phyloP scores from a whole-genome alignment of 2,329 filamentous ascomycete species.

The Xylariaceae sp. region DNA sequence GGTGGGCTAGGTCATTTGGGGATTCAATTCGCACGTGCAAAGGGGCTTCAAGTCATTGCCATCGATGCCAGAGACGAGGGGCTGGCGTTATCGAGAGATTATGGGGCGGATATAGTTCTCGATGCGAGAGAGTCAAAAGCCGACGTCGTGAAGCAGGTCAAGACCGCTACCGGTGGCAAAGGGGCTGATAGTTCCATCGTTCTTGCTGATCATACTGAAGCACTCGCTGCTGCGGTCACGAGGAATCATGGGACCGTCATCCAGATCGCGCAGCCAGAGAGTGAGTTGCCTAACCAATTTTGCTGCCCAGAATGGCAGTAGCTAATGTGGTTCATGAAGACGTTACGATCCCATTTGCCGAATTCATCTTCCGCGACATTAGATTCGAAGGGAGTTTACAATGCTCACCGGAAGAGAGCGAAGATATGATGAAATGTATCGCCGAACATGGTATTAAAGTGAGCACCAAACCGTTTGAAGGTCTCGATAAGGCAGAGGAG shows the following conservation, averaged over 20 bases:
- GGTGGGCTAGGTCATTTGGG: conserved; percentile 55
- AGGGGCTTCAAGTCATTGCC: conserved; percentile 51
- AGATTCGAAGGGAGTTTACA: conserved; percentile 36
- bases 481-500: conserved; percentile 50
- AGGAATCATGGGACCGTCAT: conserved; percentile 58
- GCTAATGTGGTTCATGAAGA: conserved; percentile 4
- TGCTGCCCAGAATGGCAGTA: background rate
- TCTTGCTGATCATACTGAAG: conserved; percentile 47
- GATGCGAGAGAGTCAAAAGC: conserved; percentile 50
- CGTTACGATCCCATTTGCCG: conserved; percentile 59
- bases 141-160: conserved; percentile 45
- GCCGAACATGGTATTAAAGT: conserved; percentile 46
- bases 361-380: conserved; percentile 37
- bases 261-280: conserved; percentile 59
- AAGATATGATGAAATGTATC: conserved; percentile 47
- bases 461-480: conserved; percentile 50
- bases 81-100: conserved; percentile 38
- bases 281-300: background rate
- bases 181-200: conserved; percentile 54
- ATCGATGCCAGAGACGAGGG: conserved; percentile 55
- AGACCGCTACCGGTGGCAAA: conserved; percentile 44
- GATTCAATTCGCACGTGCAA: conserved; percentile 45
- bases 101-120: conserved; percentile 50
- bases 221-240: conserved; percentile 51
- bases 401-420: conserved; percentile 41